Percentiles rank a stretch among this genome's conserved stretches.
These are phyloP conservation scores for Stagonosporopsis tanaceti DNA, from an alignment of 2,329 filamentous ascomycete species.

Conservation along the genomic window DNA sequence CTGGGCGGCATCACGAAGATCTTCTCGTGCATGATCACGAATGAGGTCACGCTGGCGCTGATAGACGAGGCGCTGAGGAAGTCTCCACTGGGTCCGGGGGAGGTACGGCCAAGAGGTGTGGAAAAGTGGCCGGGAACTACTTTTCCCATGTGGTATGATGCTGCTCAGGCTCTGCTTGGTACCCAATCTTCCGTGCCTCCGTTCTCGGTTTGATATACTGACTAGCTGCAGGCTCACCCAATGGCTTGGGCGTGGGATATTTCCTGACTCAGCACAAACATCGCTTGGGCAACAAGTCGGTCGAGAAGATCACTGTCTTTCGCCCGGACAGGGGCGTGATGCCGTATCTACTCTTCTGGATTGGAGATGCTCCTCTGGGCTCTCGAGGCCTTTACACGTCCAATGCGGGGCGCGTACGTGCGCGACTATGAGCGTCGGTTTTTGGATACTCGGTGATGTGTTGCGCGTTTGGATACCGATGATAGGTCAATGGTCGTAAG, in stretches of 20 bases:
- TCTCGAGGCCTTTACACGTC: no score
- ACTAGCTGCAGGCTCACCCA: no score
- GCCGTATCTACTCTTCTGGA: constrained; percentile 22
- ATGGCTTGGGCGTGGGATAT: constrained; percentile 1
- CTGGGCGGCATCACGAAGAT: constrained; percentile 23
- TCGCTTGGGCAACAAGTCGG: constrained; percentile 16
- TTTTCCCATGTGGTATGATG: constrained; percentile 13
- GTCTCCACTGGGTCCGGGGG: constrained; percentile 11
- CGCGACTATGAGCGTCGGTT: no score
- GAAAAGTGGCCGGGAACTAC: constrained; percentile 18
- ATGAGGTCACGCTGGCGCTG: constrained; percentile 19
- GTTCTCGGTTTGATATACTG: no score
- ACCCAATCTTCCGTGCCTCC: neutral
- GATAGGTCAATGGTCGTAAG: no score
- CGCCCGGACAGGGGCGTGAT: constrained; percentile 13
- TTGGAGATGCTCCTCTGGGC: constrained; percentile 6
- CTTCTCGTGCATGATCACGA: constrained; percentile 18
- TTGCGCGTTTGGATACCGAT: no score
- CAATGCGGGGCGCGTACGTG: no score
- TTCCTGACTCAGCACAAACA: constrained; percentile 26
- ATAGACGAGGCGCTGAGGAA: constrained; percentile 19
- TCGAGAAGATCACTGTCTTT: constrained; percentile 24
- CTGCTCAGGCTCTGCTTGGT: constrained; percentile 20
- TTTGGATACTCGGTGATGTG: no score
- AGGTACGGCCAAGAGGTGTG: constrained; percentile 7